Conservation (phyloP, 352 stramenopile species). For the Hyaloperonospora arabidopsidis region DNA sequence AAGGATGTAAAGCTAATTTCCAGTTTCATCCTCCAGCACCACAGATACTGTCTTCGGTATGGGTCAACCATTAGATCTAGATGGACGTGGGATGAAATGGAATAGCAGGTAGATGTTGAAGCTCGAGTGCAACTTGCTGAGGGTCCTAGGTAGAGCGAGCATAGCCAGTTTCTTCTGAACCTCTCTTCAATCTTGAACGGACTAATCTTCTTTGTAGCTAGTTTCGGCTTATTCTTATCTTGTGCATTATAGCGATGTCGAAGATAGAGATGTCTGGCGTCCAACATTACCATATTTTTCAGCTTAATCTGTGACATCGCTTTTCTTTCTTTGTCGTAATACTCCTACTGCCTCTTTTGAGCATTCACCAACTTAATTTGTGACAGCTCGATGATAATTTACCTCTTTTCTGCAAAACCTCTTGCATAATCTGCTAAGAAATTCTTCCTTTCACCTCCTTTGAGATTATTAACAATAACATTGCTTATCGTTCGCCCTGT, state of each 20-base stretch:
- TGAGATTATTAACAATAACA: not conserved
- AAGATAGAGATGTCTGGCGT: not conserved
- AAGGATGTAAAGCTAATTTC: not conserved
- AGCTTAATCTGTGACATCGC: not conserved
- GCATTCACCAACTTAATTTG: conserved; percentile 5
- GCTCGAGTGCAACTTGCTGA: not conserved
- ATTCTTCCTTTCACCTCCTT: not conserved
- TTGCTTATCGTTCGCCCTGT: not conserved
- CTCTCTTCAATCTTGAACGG: not conserved
- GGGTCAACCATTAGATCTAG: not conserved
- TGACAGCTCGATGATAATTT: conserved; percentile 7
- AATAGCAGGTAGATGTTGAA: not conserved
- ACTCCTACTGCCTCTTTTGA: not conserved
- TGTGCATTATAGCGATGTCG: not conserved
- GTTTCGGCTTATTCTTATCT: not conserved
- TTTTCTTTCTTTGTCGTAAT: not conserved
- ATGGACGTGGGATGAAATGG: not conserved
- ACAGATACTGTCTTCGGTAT: not conserved
- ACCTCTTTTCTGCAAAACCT: not conserved
- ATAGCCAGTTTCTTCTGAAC: not conserved
- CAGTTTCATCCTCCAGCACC: not conserved
- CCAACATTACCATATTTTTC: not conserved
- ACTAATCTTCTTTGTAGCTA: not conserved
- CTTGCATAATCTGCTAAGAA: not conserved
- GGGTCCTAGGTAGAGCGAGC: not conserved